phyloP scores from a whole-genome alignment of 129 eudicot species.

The Artemisia tridentata region DNA sequence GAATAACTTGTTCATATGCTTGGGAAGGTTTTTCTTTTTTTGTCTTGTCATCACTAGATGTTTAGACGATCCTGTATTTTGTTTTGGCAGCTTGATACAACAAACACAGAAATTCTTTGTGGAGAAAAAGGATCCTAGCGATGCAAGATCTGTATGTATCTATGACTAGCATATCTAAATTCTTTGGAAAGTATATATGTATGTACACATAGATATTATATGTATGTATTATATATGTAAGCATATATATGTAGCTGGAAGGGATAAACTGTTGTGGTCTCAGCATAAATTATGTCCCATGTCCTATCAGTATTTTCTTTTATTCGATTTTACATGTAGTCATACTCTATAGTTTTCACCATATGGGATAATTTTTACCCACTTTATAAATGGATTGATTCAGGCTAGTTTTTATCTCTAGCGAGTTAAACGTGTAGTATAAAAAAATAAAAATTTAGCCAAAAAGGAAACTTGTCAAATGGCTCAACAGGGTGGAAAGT shows the following conservation, averaged over 20 bases:
- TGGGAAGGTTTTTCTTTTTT: too few relatives aligned
- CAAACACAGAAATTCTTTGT: slow-evolving; percentile 70
- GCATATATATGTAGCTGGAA: neutral
- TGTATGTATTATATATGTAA: too few relatives aligned
- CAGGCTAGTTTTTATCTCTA: neutral
- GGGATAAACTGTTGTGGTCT: neutral
- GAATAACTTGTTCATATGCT: too few relatives aligned
- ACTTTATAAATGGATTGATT: neutral
- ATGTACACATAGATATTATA: too few relatives aligned
- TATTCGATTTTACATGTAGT: neutral
- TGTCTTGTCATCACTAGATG: too few relatives aligned
- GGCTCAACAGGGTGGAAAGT: neutral
- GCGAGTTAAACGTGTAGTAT: neutral
- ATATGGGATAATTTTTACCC: neutral
- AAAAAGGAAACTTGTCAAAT: neutral
- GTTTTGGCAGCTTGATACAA: slow-evolving; percentile 76
- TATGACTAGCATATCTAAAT: slow-evolving; percentile 14
- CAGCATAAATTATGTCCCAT: neutral
- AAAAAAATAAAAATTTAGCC: neutral
- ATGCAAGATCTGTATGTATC: slow-evolving; percentile 69
- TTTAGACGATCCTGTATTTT: neutral
- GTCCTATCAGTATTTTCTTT: too few relatives aligned
- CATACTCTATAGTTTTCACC: neutral
- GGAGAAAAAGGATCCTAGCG: slow-evolving; percentile 58
- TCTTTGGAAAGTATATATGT: neutral